phyloP scores from a whole-genome alignment of 805 yeast genomes.

The Pichia sporocuriosa region DNA sequence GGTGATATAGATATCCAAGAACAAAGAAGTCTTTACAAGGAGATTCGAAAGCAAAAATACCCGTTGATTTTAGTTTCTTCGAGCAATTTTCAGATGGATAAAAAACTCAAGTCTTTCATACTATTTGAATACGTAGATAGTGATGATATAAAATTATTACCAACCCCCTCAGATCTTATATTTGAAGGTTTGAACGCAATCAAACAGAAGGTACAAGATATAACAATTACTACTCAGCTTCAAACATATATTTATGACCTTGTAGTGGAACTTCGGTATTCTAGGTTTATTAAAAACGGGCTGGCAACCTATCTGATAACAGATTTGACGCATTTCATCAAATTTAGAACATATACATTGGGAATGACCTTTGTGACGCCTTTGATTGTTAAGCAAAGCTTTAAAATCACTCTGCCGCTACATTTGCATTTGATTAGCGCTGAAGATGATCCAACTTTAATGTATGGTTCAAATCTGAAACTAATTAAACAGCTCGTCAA shows the following conservation, averaged over 20 bases:
- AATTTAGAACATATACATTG: constrained; percentile 37
- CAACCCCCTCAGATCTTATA: background rate
- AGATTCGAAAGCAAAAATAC: constrained; percentile 2
- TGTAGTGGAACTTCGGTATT: constrained; percentile 44
- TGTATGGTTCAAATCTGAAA: constrained; percentile 49
- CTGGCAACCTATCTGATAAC: constrained; percentile 39
- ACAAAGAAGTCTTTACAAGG: background rate
- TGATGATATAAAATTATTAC: background rate
- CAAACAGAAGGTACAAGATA: constrained; percentile 2
- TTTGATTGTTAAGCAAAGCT: constrained; percentile 43
- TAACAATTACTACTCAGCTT: constrained; percentile 40
- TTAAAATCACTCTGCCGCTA: constrained; percentile 42
- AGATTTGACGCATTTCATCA: constrained; percentile 36
- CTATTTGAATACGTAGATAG: constrained; percentile 4
- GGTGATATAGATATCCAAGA: background rate
- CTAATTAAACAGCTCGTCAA: constrained; percentile 35
- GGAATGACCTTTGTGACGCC: constrained; percentile 44
- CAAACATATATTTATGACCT: constrained; percentile 51
- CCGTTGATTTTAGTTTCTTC: constrained; percentile 5
- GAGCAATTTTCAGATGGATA: background rate
- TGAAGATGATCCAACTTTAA: constrained; percentile 43
- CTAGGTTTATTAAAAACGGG: constrained; percentile 48
- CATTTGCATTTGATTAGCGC: constrained; percentile 33
- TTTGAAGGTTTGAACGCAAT: background rate
- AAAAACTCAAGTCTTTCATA: constrained; percentile 1